phyloP scores from a whole-genome alignment of 345 rosid genomes.

The Aurinia saxatilis region DNA sequence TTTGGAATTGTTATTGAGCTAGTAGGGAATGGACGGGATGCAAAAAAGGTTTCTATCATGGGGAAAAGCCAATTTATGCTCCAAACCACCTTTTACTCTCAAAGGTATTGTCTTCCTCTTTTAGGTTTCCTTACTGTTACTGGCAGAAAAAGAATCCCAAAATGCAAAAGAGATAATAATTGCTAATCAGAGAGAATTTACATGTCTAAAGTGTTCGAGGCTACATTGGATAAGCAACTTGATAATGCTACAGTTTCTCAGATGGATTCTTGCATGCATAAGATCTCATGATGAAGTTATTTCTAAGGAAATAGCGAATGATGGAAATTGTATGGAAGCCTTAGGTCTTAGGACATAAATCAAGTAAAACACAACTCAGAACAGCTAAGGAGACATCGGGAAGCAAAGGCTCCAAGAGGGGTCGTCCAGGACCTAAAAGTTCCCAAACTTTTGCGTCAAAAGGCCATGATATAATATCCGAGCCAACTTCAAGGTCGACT shows the following conservation, averaged over 20 bases:
- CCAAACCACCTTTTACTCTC: neutral
- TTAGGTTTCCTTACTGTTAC: neutral
- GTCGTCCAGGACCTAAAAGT: slow-evolving; percentile 38
- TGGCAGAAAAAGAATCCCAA: slow-evolving; percentile 62
- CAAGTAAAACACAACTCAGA: slow-evolving; percentile 22
- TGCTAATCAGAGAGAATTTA: slow-evolving; percentile 24
- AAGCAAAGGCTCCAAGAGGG: slow-evolving; percentile 35
- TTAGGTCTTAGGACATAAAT: neutral
- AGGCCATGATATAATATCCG: slow-evolving; percentile 37
- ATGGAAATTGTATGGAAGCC: slow-evolving; percentile 5
- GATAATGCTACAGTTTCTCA: slow-evolving; percentile 24
- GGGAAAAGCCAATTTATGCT: slow-evolving; percentile 71
- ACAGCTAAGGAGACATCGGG: slow-evolving; percentile 22
- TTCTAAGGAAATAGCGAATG: slow-evolving; percentile 3
- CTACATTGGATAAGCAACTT: slow-evolving; percentile 52
- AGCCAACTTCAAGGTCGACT: slow-evolving; percentile 49
- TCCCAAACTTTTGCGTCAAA: slow-evolving; percentile 29
- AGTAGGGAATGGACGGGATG: slow-evolving; percentile 73
- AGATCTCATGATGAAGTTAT: slow-evolving; percentile 34
- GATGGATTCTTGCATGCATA: slow-evolving; percentile 33
- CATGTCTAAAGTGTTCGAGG: slow-evolving; percentile 72
- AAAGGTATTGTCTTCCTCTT: neutral
- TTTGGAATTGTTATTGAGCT: slow-evolving; percentile 68
- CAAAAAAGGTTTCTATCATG: slow-evolving; percentile 60
- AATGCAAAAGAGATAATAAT: slow-evolving; percentile 48